Base-by-base conservation (phyloP, 805 yeast species). In the Starmerella geochares region DNA sequence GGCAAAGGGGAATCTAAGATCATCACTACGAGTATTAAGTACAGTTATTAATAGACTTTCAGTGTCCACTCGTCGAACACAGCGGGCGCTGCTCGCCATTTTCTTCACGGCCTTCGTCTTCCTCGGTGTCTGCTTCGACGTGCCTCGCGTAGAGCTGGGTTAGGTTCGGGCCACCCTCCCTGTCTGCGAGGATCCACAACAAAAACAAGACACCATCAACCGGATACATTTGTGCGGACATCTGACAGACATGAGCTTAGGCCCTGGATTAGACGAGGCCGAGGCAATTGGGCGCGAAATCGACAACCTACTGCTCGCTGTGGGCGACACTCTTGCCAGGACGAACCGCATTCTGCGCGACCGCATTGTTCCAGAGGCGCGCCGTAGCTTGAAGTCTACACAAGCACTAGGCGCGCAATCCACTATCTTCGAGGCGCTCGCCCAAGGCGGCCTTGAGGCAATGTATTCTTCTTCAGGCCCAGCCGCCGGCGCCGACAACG, bases 311-410 rank as follows among this genome's bases (percentile, higher is more conserved):
- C 38, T 48, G 19, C 20, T 42, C 19, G 29, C 47, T 3, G 36
- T 48, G 17, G 47, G 29, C 31, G 25, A 23, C 28, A 11, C 38
- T 23, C 47, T 48, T 23, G 29, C 31, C 25, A 10, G 24, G 3
- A 32, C 27, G 4, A 48, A 48, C 38, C 37, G 16, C 17, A 19
- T 20, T 13, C 41, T 48, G 16, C 46, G 47, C 35, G 51, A 43
- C 3, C 24, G 33, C 14, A n/a, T 48, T 23, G 23, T 47, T 8
- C 49, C 49, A 19, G 25, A 27, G 8, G 49, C 49, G n/a, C 49
- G 32, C n/a, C 19, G 45, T 16, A 39, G 42, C 19, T 14, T 38
- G 28, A 7, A 23, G 4, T 16, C 24, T 29, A 37, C 48, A 16
- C 29, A 7, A n/a, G 14, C 16, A 6, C 20, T 46, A 5, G 14